Evolutionary conservation across 495 filamentous ascomycete species (phyloP), one percentile per base, ranked within the genome.

Genomic region (Endocarpon pusillum): DNA sequence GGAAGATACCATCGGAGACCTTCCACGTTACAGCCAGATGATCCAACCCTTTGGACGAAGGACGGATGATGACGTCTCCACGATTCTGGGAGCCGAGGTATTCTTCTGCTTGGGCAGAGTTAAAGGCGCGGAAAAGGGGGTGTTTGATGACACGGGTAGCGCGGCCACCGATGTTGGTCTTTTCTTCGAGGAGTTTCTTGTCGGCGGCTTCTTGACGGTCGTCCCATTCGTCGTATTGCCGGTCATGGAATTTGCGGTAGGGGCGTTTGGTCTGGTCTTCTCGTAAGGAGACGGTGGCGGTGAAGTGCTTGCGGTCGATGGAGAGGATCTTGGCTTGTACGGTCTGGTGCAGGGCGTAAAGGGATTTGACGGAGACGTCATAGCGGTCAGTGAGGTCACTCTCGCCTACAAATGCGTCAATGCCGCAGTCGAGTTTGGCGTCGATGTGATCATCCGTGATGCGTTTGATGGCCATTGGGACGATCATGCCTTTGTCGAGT

Each of bases 11-110:
- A 43, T 96, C 82, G 0, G 81, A 71, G n/a, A 97, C 83, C 57
- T 96, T 97, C 89, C 89, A 97, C 1, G 89, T 97, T 25, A 97
- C 69, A 3, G 87, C 84, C 32, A 97, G 69, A 55, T 97, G 89
- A 53, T 97, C 91, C 22, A 77, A 75, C 9, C 89, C 89, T 42
- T 85, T 89, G 16, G 84, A 93, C 1, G 82, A 92, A 9, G 89
- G 89, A 8, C 89, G 78, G 45, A 97, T 94, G 21, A 97, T 81
- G 32, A 89, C 80, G 44, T 96, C 91, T 16, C 89, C 89, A 3
- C 74, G 66, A 36, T 70, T 68, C 52, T 84, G 79, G 4, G 81
- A 78, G 15, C 82, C 82, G 5, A 97, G 61, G 53, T 78, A 94
- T 53, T 97, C 83, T 51, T 94, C 83, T 6, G 89, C 91, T 57